Evolutionary conservation across 2,329 filamentous ascomycete genomes (phyloP).

Genomic region (Acephala macrosclerotiorum): DNA sequence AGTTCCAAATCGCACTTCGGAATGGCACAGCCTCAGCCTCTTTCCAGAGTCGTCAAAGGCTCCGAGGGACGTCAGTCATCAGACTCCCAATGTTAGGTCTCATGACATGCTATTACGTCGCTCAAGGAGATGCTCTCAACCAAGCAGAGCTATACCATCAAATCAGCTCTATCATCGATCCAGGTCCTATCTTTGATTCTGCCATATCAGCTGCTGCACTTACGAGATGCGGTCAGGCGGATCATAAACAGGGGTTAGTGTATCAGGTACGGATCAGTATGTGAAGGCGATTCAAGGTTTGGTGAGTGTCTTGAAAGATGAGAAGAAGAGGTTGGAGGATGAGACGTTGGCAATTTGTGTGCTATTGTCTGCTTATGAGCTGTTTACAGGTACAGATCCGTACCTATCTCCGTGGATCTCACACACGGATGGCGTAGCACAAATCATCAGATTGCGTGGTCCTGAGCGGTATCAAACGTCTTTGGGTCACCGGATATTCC

Average conservation of each 20-base stretch:
- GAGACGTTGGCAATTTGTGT: conserved; percentile 3
- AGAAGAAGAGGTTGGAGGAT: neutral
- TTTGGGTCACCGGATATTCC: neutral
- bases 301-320: neutral
- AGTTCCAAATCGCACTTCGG: neutral
- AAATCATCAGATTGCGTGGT: neutral
- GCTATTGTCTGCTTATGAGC: conserved; percentile 4
- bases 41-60: neutral
- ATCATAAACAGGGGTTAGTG: neutral
- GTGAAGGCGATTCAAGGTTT: neutral
- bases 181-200: neutral
- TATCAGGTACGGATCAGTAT: conserved; percentile 2
- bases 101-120: neutral
- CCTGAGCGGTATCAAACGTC: neutral
- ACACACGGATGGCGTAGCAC: neutral
- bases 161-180: neutral
- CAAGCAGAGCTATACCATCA: conserved; percentile 5
- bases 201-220: neutral
- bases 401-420: neutral
- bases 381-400: neutral
- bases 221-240: neutral
- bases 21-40: neutral
- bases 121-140: neutral
- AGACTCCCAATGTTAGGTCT: conserved; percentile 2
- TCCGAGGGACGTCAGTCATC: neutral